Base-by-base conservation (phyloP, 495 filamentous ascomycete species). In the Annulohypoxylon maeteangense region DNA sequence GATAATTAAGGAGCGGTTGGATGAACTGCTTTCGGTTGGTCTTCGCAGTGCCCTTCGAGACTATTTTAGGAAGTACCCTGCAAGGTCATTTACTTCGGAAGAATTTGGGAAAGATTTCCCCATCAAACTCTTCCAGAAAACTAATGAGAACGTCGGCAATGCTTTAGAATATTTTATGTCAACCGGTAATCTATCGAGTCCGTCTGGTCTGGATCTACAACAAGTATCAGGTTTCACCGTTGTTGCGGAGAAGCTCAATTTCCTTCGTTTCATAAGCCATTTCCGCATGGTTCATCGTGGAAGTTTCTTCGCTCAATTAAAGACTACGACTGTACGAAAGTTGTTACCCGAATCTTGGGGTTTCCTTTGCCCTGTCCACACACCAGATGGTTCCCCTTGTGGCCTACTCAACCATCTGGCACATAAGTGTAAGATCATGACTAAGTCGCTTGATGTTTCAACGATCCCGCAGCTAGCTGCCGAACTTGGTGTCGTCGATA, bases 221-320 rank as follows among this genome's bases (percentile, higher is more conserved):
- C 95, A 99, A 77, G 87, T 90, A 0, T 96, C 95, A 27, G 95
- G 95, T 63, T 99, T 95, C 81, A 96, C 92, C 0, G 92, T 99
- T 38, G 95, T 98, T 61, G 95, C 95, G 3, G 95, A 99, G 80
- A 98, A 98, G 85, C 94, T 98, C 75, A 99, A 99, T 84, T 99
- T 98, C 83, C 90, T 96, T 75, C 92, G 95, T 71, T 99, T 99
- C 82, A 96, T 99, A 82, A 95, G 92, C 83, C 95, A 99, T 78
- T 99, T 99, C 85, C 93, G 95, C 55, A 98, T 97, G 93, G 93
- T 99, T 66, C 95, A 99, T 80, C 87, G 95, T 89, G 95, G 95
- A 81, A 95, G 92, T 80, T 98, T 99, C 88, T 98, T 99, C 80
- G 95, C 95, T 7, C 92, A 98, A 75, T 78, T 99, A 70, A 99